phyloP scores from a whole-genome alignment of 352 stramenopile genomes.

The Phytophthora sansomeana region DNA sequence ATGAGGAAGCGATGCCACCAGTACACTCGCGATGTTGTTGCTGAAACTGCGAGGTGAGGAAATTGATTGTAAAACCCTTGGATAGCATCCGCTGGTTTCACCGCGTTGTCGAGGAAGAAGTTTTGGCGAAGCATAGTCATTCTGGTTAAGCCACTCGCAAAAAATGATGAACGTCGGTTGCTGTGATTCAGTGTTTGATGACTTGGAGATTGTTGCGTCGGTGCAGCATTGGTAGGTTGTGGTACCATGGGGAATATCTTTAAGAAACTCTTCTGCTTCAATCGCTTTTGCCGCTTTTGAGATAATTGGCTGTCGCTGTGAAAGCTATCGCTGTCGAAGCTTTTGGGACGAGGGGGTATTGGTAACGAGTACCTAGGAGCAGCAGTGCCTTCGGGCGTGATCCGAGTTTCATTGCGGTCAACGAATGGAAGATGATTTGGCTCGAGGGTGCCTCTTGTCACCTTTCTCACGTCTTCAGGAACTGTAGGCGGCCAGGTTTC shows the following conservation, averaged over 20 bases:
- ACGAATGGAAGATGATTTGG: neutral
- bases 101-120: conserved; percentile 45
- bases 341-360: conserved; percentile 2
- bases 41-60: conserved; percentile 29
- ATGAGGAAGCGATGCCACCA: conserved; percentile 54
- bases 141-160: conserved; percentile 27
- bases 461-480: neutral
- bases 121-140: conserved; percentile 41
- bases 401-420: neutral
- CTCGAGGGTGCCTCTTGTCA: neutral
- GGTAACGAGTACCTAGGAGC: conserved; percentile 7
- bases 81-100: conserved; percentile 48
- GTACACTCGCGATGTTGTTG: conserved; percentile 7
- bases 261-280: conserved; percentile 1
- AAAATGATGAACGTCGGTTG: conserved; percentile 26
- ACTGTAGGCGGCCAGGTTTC: neutral
- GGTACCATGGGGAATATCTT: conserved; percentile 29
- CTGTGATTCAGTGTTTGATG: neutral
- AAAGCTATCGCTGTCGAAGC: conserved; percentile 7
- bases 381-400: neutral
- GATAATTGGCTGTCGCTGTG: conserved; percentile 14
- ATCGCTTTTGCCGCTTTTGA: conserved; percentile 4
- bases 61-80: conserved; percentile 67
- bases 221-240: neutral
- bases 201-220: neutral